Conservation (phyloP, 768 basidiomycete species). For the Harrya chromipes region DNA sequence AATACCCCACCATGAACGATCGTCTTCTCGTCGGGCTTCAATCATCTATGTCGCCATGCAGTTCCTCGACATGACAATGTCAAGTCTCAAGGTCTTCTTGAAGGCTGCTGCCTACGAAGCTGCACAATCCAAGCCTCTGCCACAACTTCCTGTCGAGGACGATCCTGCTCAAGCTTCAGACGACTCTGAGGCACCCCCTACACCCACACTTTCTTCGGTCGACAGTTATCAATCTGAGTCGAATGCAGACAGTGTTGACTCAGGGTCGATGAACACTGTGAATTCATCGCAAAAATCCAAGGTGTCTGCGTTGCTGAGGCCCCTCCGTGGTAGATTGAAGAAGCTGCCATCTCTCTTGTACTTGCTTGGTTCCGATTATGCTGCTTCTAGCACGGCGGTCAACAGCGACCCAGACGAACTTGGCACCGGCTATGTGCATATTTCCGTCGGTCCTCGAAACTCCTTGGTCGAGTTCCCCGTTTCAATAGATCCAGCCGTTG, state of each 20-base stretch:
- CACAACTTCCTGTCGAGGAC: slow-evolving; percentile 16
- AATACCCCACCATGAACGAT: slow-evolving; percentile 1
- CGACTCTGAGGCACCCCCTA: not conserved
- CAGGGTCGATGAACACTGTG: slow-evolving; percentile 2
- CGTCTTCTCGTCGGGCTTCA: slow-evolving; percentile 5
- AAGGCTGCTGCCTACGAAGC: slow-evolving; percentile 28
- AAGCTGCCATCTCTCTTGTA: slow-evolving; percentile 6
- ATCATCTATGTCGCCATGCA: slow-evolving; percentile 24
- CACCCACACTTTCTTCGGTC: slow-evolving; percentile 4
- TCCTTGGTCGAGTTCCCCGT: slow-evolving; percentile 31
- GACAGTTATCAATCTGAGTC: not conserved
- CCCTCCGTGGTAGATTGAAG: slow-evolving; percentile 10
- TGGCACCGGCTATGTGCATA: slow-evolving; percentile 18
- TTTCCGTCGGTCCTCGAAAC: slow-evolving; percentile 25
- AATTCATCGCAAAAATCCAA: slow-evolving; percentile 8
- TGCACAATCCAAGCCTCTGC: slow-evolving; percentile 27
- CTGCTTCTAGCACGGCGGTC: slow-evolving; percentile 22
- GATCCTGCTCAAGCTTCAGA: not conserved
- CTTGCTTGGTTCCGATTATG: slow-evolving; percentile 1
- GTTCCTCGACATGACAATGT: slow-evolving; percentile 31
- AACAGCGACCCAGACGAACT: slow-evolving; percentile 13
- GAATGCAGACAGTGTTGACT: not conserved
- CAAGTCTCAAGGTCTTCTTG: slow-evolving; percentile 32
- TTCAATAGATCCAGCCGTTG: slow-evolving; percentile 22
- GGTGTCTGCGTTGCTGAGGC: slow-evolving; percentile 15